A percentile compares a stretch with the other conserved stretches of the same genome.
Conservation (phyloP, 805 yeast species). For the Kluyveromyces aestuarii region DNA sequence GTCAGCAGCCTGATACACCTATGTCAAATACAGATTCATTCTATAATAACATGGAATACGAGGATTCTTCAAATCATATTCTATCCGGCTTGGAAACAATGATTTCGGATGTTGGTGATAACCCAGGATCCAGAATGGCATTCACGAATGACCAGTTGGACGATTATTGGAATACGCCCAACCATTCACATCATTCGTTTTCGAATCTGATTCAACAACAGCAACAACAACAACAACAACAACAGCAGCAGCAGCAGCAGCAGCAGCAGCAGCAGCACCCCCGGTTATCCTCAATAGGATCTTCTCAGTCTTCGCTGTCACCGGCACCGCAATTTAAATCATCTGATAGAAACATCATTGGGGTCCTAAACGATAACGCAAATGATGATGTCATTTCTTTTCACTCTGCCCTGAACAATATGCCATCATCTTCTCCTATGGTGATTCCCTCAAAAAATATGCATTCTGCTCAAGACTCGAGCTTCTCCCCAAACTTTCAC, state of each 20-base stretch:
- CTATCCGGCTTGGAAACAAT: conserved; percentile 26
- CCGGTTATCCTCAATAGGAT: neutral
- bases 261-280: neutral
- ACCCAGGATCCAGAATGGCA: conserved; percentile 20
- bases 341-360: conserved; percentile 1
- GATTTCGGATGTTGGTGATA: conserved; percentile 24
- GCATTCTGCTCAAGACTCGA: conserved; percentile 4
- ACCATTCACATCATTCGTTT: neutral
- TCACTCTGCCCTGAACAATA: conserved; percentile 4
- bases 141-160: conserved; percentile 30
- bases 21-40: neutral
- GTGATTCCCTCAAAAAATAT: neutral
- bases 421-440: conserved; percentile 1
- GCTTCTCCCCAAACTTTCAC: conserved; percentile 20
- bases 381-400: conserved; percentile 8
- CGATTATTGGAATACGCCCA: conserved; percentile 20
- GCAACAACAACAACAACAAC: neutral
- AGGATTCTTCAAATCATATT: conserved; percentile 19
- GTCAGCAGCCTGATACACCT: neutral
- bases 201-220: neutral
- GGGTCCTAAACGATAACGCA: neutral
- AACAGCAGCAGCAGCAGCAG: neutral
- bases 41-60: conserved; percentile 24
- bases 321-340: conserved; percentile 1
- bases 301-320: conserved; percentile 3